phyloP scores from a whole-genome alignment of 2,329 filamentous ascomycete genomes.

The Fusarium coicis region DNA sequence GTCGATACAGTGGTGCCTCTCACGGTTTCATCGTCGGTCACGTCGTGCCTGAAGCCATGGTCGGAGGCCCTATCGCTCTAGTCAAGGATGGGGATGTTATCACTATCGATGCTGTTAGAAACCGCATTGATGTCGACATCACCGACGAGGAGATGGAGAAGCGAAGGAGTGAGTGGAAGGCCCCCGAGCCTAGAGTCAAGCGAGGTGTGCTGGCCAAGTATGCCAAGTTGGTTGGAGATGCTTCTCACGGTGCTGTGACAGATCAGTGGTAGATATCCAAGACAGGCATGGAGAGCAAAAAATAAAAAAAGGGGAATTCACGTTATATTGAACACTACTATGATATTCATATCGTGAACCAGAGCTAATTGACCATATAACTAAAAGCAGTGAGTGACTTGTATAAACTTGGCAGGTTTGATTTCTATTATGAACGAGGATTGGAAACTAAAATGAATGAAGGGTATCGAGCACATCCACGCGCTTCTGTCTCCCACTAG shows the following conservation, averaged over 20 bases:
- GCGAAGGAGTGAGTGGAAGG: slow-evolving; percentile 74
- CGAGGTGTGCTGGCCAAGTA: slow-evolving; percentile 93
- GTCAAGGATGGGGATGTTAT: slow-evolving; percentile 84
- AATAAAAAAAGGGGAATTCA: not conserved
- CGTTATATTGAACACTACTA: no score
- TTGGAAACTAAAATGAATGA: slow-evolving; percentile 41
- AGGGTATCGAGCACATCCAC: slow-evolving; percentile 46
- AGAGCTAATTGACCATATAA: not conserved
- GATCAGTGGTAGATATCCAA: slow-evolving; percentile 59
- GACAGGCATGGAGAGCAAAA: slow-evolving; percentile 1
- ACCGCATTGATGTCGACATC: slow-evolving; percentile 76
- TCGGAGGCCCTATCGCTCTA: slow-evolving; percentile 87
- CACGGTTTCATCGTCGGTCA: slow-evolving; percentile 96
- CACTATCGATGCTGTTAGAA: slow-evolving; percentile 85
- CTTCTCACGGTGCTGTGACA: slow-evolving; percentile 90
- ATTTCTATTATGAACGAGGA: slow-evolving; percentile 39
- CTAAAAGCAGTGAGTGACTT: not conserved
- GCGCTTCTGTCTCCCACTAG: slow-evolving; percentile 29
- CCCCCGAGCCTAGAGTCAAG: slow-evolving; percentile 77
- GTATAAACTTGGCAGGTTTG: slow-evolving; percentile 30
- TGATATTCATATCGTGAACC: no score
- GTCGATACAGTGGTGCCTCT: slow-evolving; percentile 85
- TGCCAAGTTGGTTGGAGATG: slow-evolving; percentile 86
- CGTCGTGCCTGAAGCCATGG: slow-evolving; percentile 89
- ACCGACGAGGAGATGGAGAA: slow-evolving; percentile 75